These are phyloP conservation scores for Hypericum androsaemum DNA, from an alignment of 345 rosid genomes.

Conservation along the genomic window DNA sequence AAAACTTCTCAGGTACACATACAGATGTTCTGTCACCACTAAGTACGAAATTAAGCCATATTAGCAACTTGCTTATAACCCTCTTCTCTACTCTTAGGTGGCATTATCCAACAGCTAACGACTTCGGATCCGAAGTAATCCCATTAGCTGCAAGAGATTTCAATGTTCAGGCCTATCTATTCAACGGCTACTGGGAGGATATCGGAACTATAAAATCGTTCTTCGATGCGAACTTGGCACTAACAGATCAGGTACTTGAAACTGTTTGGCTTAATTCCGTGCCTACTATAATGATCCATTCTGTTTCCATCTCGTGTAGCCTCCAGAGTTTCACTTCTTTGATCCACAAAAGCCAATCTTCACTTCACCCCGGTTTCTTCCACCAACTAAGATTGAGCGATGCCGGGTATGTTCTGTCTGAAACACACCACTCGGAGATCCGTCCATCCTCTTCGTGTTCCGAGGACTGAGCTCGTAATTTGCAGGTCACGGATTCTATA, in stretches of 20 bases:
- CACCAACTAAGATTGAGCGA: slow-evolving; percentile 67
- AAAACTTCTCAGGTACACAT: slow-evolving; percentile 45
- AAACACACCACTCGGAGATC: no score
- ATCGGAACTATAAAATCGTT: slow-evolving; percentile 80
- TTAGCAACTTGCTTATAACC: neutral
- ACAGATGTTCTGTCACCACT: slow-evolving; percentile 1
- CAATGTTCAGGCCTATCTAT: slow-evolving; percentile 63
- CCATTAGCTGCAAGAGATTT: slow-evolving; percentile 57
- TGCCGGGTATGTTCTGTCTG: slow-evolving; percentile 39
- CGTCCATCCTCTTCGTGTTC: neutral
- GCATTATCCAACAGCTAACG: slow-evolving; percentile 63
- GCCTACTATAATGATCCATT: slow-evolving; percentile 3
- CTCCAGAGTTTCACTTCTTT: slow-evolving; percentile 72
- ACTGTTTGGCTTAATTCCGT: slow-evolving; percentile 2
- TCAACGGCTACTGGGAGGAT: slow-evolving; percentile 77
- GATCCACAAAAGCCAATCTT: slow-evolving; percentile 72
- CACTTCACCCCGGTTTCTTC: slow-evolving; percentile 73
- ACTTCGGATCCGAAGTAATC: slow-evolving; percentile 80
- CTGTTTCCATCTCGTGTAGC: slow-evolving; percentile 24
- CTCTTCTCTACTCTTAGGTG: slow-evolving; percentile 22
- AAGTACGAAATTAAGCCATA: neutral
- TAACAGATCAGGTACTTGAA: slow-evolving; percentile 51
- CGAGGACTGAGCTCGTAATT: slow-evolving; percentile 4
- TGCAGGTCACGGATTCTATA: slow-evolving; percentile 55
- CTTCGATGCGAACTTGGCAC: slow-evolving; percentile 79